Base-by-base conservation (phyloP, 441 rosid species). In the Brassica hybrid region DNA sequence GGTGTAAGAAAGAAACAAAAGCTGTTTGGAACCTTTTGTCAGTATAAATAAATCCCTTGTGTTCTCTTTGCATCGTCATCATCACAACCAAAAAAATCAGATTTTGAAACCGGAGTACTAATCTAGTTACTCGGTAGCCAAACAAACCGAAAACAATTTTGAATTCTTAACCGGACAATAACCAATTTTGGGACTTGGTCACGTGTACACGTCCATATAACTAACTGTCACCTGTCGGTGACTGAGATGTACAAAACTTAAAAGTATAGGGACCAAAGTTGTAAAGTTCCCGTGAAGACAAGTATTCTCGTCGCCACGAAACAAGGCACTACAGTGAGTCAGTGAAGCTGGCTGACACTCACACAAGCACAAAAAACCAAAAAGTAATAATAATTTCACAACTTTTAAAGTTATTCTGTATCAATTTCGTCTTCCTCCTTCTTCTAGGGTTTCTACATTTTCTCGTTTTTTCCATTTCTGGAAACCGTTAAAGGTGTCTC, bases 231-330 rank as follows among this genome's bases (percentile, higher is more conserved):
- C 38, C 1, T 34, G 38, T 34, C 38, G 38, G 38, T 34, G 9
- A 34, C 1, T 45, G 34, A 48, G 1, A 4, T 65, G 73, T 1
- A 65, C n/a, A 73, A n/a, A 58, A 2, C 0, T 0, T 10, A 45
- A 45, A 84, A 81, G 0, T 78, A n/a, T 0, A 43, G 69, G 79
- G 19, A 67, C 71, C 50, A 34, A 21, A 8, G 17, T 4, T 58
- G 76, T 34, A 54, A 66, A 73, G 65, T 71, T 30, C 6, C 1
- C 2, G 19, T 34, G 57, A 68, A 21, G 16, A 74, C 78, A 66
- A 75, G 80, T 48, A 34, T 76, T 76, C 85, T 71, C 84, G 79
- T 84, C 89, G 91, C 87, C 88, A 83, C 69, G 57, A 64, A 76
- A 76, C 79, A 32, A 73, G 72, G 25, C 67, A 67, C 75, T 30